Evolutionary conservation across 176 grass and related monocot species (phyloP).

Genomic region (Hordeum vulgare): DNA sequence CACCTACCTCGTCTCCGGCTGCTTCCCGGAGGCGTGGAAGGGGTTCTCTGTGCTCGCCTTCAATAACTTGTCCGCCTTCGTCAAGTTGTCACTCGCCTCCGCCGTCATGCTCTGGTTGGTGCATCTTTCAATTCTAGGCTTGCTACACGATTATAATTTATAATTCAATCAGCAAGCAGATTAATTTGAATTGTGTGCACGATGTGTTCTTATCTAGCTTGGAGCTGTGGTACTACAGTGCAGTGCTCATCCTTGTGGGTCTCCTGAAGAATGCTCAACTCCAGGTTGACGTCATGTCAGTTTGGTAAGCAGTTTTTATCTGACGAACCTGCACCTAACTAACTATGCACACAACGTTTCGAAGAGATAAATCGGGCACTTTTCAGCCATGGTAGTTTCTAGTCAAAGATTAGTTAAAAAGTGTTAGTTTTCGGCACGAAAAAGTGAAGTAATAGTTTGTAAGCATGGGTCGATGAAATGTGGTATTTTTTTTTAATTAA

Average conservation of each 20-base stretch:
- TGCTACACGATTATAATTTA: background rate
- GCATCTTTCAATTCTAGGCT: background rate
- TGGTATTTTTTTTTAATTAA: too few relatives aligned
- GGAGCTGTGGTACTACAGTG: slow-evolving; percentile 92
- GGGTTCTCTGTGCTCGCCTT: background rate
- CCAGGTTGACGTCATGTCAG: slow-evolving; percentile 69
- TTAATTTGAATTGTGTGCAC: background rate
- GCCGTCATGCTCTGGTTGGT: background rate
- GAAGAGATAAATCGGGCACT: too few relatives aligned
- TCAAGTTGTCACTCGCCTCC: background rate
- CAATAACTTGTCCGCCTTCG: background rate
- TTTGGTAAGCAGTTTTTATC: slow-evolving; percentile 42
- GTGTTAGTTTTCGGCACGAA: too few relatives aligned
- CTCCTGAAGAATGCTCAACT: slow-evolving; percentile 55
- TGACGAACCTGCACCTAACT: background rate
- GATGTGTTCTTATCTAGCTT: slow-evolving; percentile 30
- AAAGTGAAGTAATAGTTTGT: too few relatives aligned
- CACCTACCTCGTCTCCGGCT: background rate
- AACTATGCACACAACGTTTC: too few relatives aligned
- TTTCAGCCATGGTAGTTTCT: too few relatives aligned
- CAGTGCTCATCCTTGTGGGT: slow-evolving; percentile 74
- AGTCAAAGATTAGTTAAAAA: too few relatives aligned
- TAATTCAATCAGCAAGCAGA: background rate
- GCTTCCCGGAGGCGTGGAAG: background rate
- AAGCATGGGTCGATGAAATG: too few relatives aligned